Percentiles rank a stretch among this genome's conserved stretches.
Conservation (phyloP, 2,329 filamentous ascomycete genomes). For the Ascochyta clinopodiicola region DNA sequence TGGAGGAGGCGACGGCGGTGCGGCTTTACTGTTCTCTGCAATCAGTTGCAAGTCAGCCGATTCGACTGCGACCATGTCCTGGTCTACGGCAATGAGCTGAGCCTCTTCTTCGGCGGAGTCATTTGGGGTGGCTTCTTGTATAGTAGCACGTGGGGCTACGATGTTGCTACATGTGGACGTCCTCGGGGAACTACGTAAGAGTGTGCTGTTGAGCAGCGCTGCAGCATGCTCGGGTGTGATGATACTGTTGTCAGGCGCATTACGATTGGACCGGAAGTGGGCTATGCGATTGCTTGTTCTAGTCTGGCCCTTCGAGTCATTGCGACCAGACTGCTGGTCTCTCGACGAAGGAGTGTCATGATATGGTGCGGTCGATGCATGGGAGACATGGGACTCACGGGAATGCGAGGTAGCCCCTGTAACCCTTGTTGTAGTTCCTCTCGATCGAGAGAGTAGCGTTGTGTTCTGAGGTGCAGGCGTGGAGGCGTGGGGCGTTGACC, state of each 20-base stretch:
- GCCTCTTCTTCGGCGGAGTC: conserved; percentile 3
- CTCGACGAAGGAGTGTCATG: not conserved
- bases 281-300: not conserved
- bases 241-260: not conserved
- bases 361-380: not conserved
- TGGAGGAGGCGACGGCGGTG: not conserved
- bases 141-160: too few relatives aligned
- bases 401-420: not conserved
- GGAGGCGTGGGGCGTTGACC: too few relatives aligned
- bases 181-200: not conserved
- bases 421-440: not conserved
- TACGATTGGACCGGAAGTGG: not conserved
- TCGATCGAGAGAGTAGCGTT: not conserved
- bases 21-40: not conserved
- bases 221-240: not conserved
- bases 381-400: not conserved
- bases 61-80: not conserved
- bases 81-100: not conserved
- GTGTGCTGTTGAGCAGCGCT: not conserved
- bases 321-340: not conserved
- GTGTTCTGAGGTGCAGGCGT: not conserved
- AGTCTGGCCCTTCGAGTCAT: not conserved
- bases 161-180: not conserved
- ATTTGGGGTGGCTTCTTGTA: not conserved
- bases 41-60: not conserved